phyloP scores from a whole-genome alignment of 2,329 filamentous ascomycete species.

The Falciphora oryzae region DNA sequence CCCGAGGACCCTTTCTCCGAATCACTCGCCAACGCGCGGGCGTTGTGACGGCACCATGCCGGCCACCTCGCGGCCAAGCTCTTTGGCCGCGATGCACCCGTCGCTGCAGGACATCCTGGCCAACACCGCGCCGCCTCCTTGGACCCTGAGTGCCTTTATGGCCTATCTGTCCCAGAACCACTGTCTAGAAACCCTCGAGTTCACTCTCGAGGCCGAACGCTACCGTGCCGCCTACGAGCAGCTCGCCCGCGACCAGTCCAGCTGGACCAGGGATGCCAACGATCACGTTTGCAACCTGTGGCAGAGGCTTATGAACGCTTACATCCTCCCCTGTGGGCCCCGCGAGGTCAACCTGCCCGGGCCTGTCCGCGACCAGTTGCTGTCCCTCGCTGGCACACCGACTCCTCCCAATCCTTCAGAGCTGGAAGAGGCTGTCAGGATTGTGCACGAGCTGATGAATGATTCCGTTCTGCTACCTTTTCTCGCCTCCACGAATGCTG shows the following conservation, averaged over 20 bases:
- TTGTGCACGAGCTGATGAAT: conserved; percentile 95
- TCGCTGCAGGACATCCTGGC: conserved; percentile 82
- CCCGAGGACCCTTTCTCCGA: conserved; percentile 34
- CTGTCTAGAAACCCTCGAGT: conserved; percentile 92
- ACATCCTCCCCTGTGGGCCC: conserved; percentile 79
- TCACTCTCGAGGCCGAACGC: conserved; percentile 87
- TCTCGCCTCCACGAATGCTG: conserved; percentile 57
- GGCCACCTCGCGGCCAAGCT: conserved; percentile 41
- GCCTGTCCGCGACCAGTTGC: conserved; percentile 73
- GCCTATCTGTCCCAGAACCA: conserved; percentile 96
- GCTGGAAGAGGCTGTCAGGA: conserved; percentile 75
- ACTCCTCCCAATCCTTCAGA: conserved; percentile 67
- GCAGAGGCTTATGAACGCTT: conserved; percentile 82
- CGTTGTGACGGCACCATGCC: conserved; percentile 38
- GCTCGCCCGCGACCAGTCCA: conserved; percentile 34
- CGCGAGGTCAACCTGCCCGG: conserved; percentile 88
- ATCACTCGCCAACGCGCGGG: conserved; percentile 29
- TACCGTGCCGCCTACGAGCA: conserved; percentile 60
- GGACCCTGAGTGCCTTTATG: conserved; percentile 89
- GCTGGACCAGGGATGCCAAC: conserved; percentile 36
- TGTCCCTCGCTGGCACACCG: conserved; percentile 53
- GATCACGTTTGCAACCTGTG: conserved; percentile 75
- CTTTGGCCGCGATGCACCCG: conserved; percentile 48
- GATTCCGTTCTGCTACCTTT: conserved; percentile 93
- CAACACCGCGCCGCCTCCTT: conserved; percentile 80